A percentile compares a stretch with the other conserved stretches of the same genome.
These are phyloP conservation scores for Avicennia marina DNA, from an alignment of 257 asterid species.

Conservation along the genomic window DNA sequence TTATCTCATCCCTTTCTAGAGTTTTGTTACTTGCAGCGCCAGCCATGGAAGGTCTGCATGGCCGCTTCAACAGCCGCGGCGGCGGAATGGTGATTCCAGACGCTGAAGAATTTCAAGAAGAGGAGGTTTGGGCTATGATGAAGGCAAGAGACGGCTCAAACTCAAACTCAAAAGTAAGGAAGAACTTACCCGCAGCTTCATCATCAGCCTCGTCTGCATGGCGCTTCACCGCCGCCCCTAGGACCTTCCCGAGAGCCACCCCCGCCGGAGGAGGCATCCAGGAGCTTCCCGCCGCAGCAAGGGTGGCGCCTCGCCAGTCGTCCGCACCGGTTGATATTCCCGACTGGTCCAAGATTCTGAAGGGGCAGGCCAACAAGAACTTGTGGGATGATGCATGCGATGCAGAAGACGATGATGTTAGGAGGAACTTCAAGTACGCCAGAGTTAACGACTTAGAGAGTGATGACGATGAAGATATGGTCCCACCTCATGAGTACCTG, in stretches of 20 bases:
- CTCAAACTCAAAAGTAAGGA: slow-evolving; percentile 14
- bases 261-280: background rate
- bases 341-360: slow-evolving; percentile 16
- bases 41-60: slow-evolving; percentile 17
- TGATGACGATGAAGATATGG: slow-evolving; percentile 26
- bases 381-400: slow-evolving; percentile 2
- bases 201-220: slow-evolving; percentile 22
- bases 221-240: slow-evolving; percentile 10
- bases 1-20: background rate
- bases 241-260: slow-evolving; percentile 15
- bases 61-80: slow-evolving; percentile 2
- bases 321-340: slow-evolving; percentile 2
- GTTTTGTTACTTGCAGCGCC: background rate
- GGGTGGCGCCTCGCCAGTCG: slow-evolving; percentile 7
- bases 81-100: slow-evolving; percentile 11
- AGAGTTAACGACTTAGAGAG: background rate
- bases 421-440: background rate
- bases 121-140: slow-evolving; percentile 32
- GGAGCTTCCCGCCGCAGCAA: background rate
- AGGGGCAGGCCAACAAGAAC: slow-evolving; percentile 4
- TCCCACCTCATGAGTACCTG: slow-evolving; percentile 58
- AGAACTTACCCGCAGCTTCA: slow-evolving; percentile 1
- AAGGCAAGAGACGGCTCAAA: slow-evolving; percentile 13
- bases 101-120: slow-evolving; percentile 28
- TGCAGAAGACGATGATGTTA: background rate